Evolutionary conservation across 2,329 filamentous ascomycete genomes (phyloP).

Genomic region (Diaporthe sp.): DNA sequence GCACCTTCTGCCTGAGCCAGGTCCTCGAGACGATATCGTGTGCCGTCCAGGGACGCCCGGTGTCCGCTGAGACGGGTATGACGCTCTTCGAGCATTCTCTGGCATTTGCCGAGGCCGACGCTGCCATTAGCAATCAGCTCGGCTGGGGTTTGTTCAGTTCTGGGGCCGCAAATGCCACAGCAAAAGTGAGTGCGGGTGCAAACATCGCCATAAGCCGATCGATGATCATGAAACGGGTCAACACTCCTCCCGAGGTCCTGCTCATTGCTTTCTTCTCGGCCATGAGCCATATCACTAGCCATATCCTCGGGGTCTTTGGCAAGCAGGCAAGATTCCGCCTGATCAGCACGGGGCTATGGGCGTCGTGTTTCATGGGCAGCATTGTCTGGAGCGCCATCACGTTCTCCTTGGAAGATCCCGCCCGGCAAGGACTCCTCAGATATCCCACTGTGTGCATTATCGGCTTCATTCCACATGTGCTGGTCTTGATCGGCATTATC

Average conservation of each 20-base stretch:
- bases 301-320: slow-evolving; percentile 84
- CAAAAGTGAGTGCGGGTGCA: slow-evolving; percentile 53
- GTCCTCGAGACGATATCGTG: slow-evolving; percentile 91
- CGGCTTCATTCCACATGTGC: slow-evolving; percentile 93
- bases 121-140: slow-evolving; percentile 85
- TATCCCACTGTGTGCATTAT: slow-evolving; percentile 97
- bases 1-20: slow-evolving; percentile 80
- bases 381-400: slow-evolving; percentile 82
- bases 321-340: slow-evolving; percentile 86
- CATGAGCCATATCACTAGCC: slow-evolving; percentile 89
- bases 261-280: slow-evolving; percentile 89
- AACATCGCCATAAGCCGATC: slow-evolving; percentile 69
- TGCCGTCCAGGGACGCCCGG: slow-evolving; percentile 85
- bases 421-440: slow-evolving; percentile 77
- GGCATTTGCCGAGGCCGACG: slow-evolving; percentile 95
- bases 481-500: slow-evolving; percentile 84
- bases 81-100: slow-evolving; percentile 96
- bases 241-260: slow-evolving; percentile 90
- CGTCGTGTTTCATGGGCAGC: slow-evolving; percentile 87
- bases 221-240: slow-evolving; percentile 83
- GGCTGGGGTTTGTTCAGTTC: slow-evolving; percentile 76
- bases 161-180: slow-evolving; percentile 58
- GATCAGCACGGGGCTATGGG: slow-evolving; percentile 90
- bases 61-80: slow-evolving; percentile 92
- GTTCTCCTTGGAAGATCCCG: slow-evolving; percentile 72